Base-by-base conservation (phyloP, 495 filamentous ascomycete species). In the Beverwykella pulmonaria region DNA sequence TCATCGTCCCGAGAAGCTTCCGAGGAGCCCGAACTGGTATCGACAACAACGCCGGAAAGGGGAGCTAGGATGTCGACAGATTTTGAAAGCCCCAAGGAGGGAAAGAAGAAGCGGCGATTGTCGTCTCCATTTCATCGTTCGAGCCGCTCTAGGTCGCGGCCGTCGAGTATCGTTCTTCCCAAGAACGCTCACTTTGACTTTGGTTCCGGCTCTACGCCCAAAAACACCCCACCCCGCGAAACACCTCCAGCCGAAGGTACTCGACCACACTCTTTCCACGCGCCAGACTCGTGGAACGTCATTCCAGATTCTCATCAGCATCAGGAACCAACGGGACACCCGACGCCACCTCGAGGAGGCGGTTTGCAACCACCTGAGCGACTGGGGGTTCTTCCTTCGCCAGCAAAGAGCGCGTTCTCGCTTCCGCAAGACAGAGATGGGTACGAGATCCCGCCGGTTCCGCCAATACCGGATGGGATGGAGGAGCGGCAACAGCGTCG, bases 41-140 rank as follows among this genome's bases (percentile, higher is more conserved):
- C 57, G 23, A 52, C 61, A 29, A 64, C 57, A 17, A 52, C 61
- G 30, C 67, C 62, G 4, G 56, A 61, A 9, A 39, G 22, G 23
- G 23, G 22, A 10, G 32, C 36, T 12, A 48, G 36, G 44, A 23
- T 36, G 12, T 59, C 65, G 1, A 53, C 47, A 25, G 65, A 64
- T 58, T 26, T 46, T 25, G 65, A 53, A n/a, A 50, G 50, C 53
- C 29, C 23, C 20, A 59, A 52, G 29, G 67, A 72, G 10, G 53
- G 63, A 39, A 72, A 72, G 48, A 67, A 63, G 49, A 59, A 61
- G 56, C 59, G 65, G 6, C 65, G 70, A n/a, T 46, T 72, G 26
- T 72, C 69, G 19, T 72, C 69, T 2, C 69, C 65, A 4, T 72
- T 72, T 34, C 60, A 59, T 46, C 69, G 69, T 26, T 59, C 68